A percentile compares a stretch with the other conserved stretches of the same genome.
Evolutionary conservation across 73 alveolate genomes (phyloP).

Genomic region (Paramecium biaurelia): DNA sequence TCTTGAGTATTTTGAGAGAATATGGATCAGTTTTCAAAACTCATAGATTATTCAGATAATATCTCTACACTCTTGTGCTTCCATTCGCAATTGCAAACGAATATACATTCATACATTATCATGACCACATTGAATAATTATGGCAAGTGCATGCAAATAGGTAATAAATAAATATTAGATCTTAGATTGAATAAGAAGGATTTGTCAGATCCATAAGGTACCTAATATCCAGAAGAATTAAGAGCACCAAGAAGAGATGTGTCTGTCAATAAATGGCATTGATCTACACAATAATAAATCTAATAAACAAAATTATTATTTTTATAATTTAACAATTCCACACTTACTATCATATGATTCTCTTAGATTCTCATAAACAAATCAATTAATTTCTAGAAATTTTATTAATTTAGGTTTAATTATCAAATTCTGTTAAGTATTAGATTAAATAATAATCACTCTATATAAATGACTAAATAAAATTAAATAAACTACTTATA

Average conservation of each 20-base stretch:
- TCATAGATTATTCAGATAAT: slow-evolving; percentile 19
- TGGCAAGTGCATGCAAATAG: slow-evolving; percentile 64
- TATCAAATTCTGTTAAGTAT: not conserved
- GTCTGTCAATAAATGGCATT: slow-evolving; percentile 16
- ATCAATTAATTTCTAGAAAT: not conserved
- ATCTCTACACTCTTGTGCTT: slow-evolving; percentile 45
- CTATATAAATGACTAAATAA: not conserved
- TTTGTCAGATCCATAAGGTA: slow-evolving; percentile 51
- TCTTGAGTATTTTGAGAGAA: slow-evolving; percentile 56
- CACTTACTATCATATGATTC: not conserved
- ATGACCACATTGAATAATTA: slow-evolving; percentile 53
- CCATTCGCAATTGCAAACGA: slow-evolving; percentile 15
- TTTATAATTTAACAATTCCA: not conserved
- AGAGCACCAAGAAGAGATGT: slow-evolving; percentile 61
- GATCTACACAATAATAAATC: not conserved
- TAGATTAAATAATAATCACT: not conserved
- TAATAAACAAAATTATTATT: not conserved
- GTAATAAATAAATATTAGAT: not conserved
- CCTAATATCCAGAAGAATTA: slow-evolving; percentile 60
- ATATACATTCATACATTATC: not conserved
- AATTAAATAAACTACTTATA: not conserved
- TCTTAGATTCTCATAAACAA: not conserved
- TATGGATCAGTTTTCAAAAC: slow-evolving; percentile 55
- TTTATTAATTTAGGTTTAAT: not conserved
- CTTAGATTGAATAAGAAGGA: slow-evolving; percentile 55